Conservation (phyloP, 305 asterid species). For the Stenogyne calaminthoides region DNA sequence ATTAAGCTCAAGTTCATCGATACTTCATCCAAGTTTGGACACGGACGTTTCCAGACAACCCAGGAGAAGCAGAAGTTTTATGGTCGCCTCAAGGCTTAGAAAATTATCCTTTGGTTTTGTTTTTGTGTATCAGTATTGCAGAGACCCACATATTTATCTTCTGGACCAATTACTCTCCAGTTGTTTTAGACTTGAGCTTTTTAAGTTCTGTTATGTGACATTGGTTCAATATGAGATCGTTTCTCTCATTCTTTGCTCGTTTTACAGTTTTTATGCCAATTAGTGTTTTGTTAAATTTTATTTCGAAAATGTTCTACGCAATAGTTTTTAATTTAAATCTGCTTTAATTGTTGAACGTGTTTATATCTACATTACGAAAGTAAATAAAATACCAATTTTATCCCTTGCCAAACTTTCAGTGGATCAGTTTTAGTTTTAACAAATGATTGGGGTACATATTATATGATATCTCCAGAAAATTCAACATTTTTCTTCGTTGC, state of each 20-base stretch:
- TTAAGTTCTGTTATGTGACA: not conserved
- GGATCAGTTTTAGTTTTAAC: too few species aligned
- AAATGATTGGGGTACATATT: not conserved
- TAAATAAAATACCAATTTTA: not conserved
- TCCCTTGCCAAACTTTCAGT: too few species aligned
- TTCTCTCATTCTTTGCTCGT: not conserved
- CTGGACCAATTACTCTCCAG: not conserved
- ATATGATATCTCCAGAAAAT: too few species aligned
- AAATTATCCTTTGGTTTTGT: not conserved
- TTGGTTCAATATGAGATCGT: not conserved
- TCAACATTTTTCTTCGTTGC: too few species aligned
- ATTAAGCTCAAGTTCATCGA: conserved; percentile 86
- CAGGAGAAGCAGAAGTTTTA: conserved; percentile 76
- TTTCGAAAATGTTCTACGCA: too few species aligned
- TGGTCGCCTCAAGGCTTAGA: conserved; percentile 64
- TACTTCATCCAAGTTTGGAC: conserved; percentile 88
- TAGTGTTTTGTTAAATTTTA: too few species aligned
- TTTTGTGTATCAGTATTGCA: conserved; percentile 27
- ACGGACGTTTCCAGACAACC: conserved; percentile 90
- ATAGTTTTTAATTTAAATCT: too few species aligned
- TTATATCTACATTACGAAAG: not conserved
- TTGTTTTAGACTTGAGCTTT: not conserved
- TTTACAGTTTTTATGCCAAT: too few species aligned
- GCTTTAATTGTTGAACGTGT: too few species aligned
- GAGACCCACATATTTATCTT: conserved; percentile 14